phyloP scores from a whole-genome alignment of 2,329 filamentous ascomycete species.

The Fusarium floridanum region DNA sequence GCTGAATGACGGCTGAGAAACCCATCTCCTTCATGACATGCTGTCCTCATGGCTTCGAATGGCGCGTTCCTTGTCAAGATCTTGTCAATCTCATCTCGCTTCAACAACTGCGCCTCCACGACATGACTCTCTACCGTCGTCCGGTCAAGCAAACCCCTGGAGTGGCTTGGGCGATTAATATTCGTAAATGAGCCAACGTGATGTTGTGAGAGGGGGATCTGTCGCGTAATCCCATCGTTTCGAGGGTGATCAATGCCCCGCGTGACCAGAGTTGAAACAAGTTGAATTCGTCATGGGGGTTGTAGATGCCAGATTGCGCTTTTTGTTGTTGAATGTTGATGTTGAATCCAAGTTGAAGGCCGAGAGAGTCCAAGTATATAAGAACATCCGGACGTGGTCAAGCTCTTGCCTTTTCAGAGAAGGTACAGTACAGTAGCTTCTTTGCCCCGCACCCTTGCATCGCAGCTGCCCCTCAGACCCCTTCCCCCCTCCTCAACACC shows the following conservation, averaged over 20 bases:
- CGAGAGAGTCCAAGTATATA: background rate
- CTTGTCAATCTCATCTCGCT: slow-evolving; percentile 4
- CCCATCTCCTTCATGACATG: background rate
- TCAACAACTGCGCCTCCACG: slow-evolving; percentile 4
- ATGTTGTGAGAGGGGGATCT: background rate
- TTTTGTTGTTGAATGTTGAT: background rate
- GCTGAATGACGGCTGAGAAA: background rate
- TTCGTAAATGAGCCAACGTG: slow-evolving; percentile 16
- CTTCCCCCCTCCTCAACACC: slow-evolving; percentile 34
- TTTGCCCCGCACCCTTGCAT: slow-evolving; percentile 32
- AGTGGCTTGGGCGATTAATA: background rate
- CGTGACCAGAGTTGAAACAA: background rate
- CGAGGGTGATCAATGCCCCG: background rate
- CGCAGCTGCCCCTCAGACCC: slow-evolving; percentile 26
- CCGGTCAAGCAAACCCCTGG: background rate
- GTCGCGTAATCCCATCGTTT: background rate
- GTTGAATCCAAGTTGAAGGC: background rate
- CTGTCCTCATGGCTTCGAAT: slow-evolving; percentile 7
- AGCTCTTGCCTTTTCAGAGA: background rate
- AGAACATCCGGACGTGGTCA: background rate
- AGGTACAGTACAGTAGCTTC: background rate
- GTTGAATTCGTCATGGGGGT: background rate
- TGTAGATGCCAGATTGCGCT: slow-evolving; percentile 1
- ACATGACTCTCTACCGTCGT: background rate
- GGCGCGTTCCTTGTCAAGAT: slow-evolving; percentile 1